These are phyloP conservation scores for Trichoderma sp. DNA, from an alignment of 2,329 filamentous ascomycete species.

Conservation along the genomic window DNA sequence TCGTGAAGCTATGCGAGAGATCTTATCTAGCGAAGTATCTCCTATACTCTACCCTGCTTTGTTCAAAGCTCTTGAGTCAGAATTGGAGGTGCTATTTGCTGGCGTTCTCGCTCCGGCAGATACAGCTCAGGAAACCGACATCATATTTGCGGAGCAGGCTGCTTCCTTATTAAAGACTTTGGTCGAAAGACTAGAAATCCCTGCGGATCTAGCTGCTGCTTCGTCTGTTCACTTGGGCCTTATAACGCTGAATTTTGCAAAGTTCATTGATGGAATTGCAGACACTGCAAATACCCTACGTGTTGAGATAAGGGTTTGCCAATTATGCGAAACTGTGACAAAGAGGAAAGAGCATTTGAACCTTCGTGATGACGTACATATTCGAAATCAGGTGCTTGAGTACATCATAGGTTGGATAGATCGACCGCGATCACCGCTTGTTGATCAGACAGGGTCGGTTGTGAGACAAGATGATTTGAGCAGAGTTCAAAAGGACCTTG, in stretches of 20 bases:
- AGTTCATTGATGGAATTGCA: slow-evolving; percentile 63
- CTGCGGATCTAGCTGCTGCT: slow-evolving; percentile 64
- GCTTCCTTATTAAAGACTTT: slow-evolving; percentile 65
- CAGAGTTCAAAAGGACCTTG: slow-evolving; percentile 66
- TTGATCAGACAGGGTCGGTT: slow-evolving; percentile 47
- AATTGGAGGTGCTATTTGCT: slow-evolving; percentile 66
- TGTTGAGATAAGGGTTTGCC: slow-evolving; percentile 71
- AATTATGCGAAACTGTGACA: slow-evolving; percentile 67
- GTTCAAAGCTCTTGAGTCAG: slow-evolving; percentile 67
- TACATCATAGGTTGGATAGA: slow-evolving; percentile 72
- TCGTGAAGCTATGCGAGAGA: slow-evolving; percentile 68
- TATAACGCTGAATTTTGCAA: slow-evolving; percentile 67
- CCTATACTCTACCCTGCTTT: slow-evolving; percentile 64
- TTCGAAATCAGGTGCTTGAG: slow-evolving; percentile 69
- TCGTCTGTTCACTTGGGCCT: slow-evolving; percentile 67
- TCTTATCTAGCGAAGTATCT: slow-evolving; percentile 67
- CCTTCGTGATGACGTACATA: slow-evolving; percentile 68
- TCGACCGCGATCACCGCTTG: slow-evolving; percentile 57
- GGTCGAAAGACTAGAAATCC: slow-evolving; percentile 66
- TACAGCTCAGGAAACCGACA: slow-evolving; percentile 61
- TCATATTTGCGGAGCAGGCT: slow-evolving; percentile 69
- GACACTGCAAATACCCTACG: slow-evolving; percentile 61
- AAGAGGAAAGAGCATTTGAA: slow-evolving; percentile 70
- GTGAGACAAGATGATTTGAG: slow-evolving; percentile 60
- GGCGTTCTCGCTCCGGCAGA: slow-evolving; percentile 56